Percentiles rank a stretch among this genome's conserved stretches.
Conservation (phyloP, 768 basidiomycete species). For the Mycena alexandri region DNA sequence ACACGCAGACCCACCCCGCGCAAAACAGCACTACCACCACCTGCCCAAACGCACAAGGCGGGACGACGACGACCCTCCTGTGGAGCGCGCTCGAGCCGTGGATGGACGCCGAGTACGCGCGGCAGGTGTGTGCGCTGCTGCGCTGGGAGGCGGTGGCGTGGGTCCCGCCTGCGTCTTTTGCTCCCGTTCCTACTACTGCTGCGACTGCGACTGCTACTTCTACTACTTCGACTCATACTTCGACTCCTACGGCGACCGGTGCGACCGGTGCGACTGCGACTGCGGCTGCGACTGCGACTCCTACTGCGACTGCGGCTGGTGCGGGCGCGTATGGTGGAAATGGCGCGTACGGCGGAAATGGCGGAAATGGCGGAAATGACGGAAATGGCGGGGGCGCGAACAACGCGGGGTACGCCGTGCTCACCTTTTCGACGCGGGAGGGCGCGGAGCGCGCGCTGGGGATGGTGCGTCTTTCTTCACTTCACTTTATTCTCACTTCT, state of each 20-base stretch:
- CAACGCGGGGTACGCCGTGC: constrained; percentile 54
- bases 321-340: no score
- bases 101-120: constrained; percentile 98
- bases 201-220: constrained; percentile 49
- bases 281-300: no score
- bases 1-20: no score
- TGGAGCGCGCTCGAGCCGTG: constrained; percentile 93
- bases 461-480: constrained; percentile 16
- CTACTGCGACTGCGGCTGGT: no score
- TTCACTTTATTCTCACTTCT: not conserved
- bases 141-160: constrained; percentile 87
- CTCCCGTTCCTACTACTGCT: not conserved
- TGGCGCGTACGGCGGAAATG: no score
- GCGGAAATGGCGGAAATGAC: not conserved
- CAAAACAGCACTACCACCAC: no score
- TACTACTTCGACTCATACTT: no score
- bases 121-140: constrained; percentile 88
- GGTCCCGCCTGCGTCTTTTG: constrained; percentile 62
- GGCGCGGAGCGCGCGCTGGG: constrained; percentile 25
- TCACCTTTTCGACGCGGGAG: constrained; percentile 26
- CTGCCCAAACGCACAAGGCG: no score
- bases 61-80: constrained; percentile 69
- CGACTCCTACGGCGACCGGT: no score
- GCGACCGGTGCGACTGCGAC: no score
- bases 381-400: constrained; percentile 59